These are phyloP conservation scores for Periconia digitata DNA, from an alignment of 2,329 filamentous ascomycete genomes.

Conservation along the genomic window DNA sequence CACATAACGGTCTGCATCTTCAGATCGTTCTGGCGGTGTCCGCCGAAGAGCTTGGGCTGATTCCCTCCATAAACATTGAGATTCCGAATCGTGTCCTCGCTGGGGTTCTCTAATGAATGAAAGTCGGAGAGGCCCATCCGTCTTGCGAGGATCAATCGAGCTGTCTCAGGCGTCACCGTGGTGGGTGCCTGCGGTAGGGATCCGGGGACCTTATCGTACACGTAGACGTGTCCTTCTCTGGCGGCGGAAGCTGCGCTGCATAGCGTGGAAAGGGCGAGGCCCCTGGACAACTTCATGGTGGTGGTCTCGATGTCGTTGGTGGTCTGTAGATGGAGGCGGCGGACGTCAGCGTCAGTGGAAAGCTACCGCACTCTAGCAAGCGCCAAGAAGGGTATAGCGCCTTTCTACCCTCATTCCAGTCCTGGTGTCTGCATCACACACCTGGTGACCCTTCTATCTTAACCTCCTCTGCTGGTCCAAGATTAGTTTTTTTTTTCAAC, in stretches of 20 bases:
- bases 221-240: conserved; percentile 40
- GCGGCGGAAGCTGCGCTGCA: conserved; percentile 37
- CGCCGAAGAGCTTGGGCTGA: conserved; percentile 45
- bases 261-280: conserved; percentile 44
- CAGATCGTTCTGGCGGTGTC: conserved; percentile 20
- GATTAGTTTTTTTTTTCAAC: not conserved
- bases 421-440: too few species aligned
- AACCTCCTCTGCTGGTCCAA: not conserved
- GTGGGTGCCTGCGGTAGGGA: conserved; percentile 17
- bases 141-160: conserved; percentile 54
- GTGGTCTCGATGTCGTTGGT: conserved; percentile 14
- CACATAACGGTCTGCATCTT: conserved; percentile 41
- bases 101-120: conserved; percentile 46
- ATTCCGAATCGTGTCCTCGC: conserved; percentile 46
- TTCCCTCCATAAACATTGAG: conserved; percentile 51
- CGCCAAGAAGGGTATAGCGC: conserved; percentile 2
- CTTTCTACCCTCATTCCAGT: conserved; percentile 1
- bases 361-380: conserved; percentile 15
- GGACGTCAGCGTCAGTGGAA: conserved; percentile 22
- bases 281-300: conserved; percentile 50
- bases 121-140: conserved; percentile 53
- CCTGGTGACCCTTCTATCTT: not conserved
- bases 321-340: conserved; percentile 11
- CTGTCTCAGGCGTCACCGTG: conserved; percentile 44
- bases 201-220: conserved; percentile 30